These are phyloP conservation scores for Diaporthe australafricana DNA, from an alignment of 2,329 filamentous ascomycete genomes.

Conservation along the genomic window DNA sequence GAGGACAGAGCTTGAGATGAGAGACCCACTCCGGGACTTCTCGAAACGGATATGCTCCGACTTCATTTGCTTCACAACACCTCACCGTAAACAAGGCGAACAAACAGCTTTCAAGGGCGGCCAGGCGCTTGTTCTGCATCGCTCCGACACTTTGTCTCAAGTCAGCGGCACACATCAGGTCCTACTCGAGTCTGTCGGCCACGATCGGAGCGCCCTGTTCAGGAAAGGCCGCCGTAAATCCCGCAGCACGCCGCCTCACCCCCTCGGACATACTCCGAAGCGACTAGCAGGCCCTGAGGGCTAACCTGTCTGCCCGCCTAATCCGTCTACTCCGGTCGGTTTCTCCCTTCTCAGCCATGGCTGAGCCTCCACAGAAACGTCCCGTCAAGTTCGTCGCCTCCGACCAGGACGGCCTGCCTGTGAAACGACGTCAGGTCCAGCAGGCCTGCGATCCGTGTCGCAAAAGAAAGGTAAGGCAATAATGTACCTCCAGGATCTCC, in stretches of 20 bases:
- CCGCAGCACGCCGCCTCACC: not conserved
- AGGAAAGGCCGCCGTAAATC: slow-evolving; percentile 9
- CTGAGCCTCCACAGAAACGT: slow-evolving; percentile 28
- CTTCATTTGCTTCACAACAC: slow-evolving; percentile 3
- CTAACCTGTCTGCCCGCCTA: not conserved
- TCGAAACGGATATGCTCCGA: slow-evolving; percentile 27
- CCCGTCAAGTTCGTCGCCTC: slow-evolving; percentile 68
- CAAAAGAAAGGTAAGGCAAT: slow-evolving; percentile 60
- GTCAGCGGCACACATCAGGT: not conserved
- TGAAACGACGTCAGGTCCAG: slow-evolving; percentile 70
- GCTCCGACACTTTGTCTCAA: not conserved
- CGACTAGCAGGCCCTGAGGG: not conserved
- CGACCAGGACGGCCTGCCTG: slow-evolving; percentile 63
- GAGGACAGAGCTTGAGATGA: not conserved
- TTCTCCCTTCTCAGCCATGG: slow-evolving; percentile 16
- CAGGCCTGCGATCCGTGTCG: slow-evolving; percentile 68
- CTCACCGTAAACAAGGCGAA: not conserved
- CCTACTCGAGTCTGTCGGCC: not conserved
- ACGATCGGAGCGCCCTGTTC: slow-evolving; percentile 5
- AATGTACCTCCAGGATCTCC: not conserved
- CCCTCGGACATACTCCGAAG: slow-evolving; percentile 9
- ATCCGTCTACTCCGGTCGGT: slow-evolving; percentile 19
- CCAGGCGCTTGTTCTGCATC: not conserved
- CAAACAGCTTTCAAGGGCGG: not conserved
- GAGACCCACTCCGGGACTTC: slow-evolving; percentile 13